Evolutionary conservation across 176 grass and related monocot genomes (phyloP).

Genomic region (Alopecurus myosuroides): DNA sequence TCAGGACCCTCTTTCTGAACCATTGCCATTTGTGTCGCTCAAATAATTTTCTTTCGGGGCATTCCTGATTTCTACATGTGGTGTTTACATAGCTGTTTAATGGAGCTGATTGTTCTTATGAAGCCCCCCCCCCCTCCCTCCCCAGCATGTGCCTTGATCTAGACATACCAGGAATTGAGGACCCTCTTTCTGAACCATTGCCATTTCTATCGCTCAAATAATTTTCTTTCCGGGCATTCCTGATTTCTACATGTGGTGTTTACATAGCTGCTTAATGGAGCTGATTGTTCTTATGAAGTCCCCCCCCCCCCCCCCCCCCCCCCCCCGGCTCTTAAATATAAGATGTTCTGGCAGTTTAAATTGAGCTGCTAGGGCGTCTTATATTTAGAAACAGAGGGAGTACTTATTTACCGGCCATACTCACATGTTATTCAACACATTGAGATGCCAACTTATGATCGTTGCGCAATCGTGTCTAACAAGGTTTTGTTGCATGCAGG

Average conservation of each 20-base stretch:
- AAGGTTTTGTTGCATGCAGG: conserved; percentile 37
- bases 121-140: too few species aligned
- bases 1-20: neutral
- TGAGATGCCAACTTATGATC: neutral
- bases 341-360: too few species aligned
- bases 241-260: neutral
- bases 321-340: too few species aligned
- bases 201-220: neutral
- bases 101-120: neutral
- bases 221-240: neutral
- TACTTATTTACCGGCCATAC: neutral
- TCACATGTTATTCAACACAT: neutral
- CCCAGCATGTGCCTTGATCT: neutral
- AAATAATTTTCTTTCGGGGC: neutral
- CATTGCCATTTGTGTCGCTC: neutral
- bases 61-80: neutral
- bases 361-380: too few species aligned
- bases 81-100: neutral
- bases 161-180: neutral
- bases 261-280: neutral
- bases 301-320: too few species aligned
- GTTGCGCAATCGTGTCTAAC: neutral
- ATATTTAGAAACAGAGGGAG: neutral
- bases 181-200: neutral
- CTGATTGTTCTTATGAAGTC: neutral